phyloP scores from a whole-genome alignment of 306 rosid genomes.

The Cucurbita moschata region DNA sequence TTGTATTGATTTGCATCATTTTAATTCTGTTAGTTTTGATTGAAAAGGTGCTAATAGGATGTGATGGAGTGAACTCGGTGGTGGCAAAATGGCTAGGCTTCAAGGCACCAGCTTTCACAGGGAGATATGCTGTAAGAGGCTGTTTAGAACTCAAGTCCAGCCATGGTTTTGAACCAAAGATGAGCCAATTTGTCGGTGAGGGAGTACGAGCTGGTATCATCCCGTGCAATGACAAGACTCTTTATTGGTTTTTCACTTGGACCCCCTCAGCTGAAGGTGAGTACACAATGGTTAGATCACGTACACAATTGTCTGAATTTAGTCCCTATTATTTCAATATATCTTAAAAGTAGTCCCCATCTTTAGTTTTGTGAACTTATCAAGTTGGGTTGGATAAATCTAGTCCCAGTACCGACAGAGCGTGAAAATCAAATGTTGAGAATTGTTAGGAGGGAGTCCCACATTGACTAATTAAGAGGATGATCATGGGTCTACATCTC shows the following conservation, averaged over 20 bases:
- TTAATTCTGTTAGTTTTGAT: not conserved
- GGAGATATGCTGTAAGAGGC: constrained; percentile 52
- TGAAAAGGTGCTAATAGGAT: constrained; percentile 51
- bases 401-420: not conserved
- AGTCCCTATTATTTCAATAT: not conserved
- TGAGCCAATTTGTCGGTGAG: constrained; percentile 32
- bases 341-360: not conserved
- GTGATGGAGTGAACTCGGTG: constrained; percentile 74
- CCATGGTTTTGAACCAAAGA: constrained; percentile 23
- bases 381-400: not conserved
- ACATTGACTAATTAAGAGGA: too few relatives aligned
- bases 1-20: not conserved
- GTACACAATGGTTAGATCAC: not conserved
- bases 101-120: constrained; percentile 23
- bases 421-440: not conserved
- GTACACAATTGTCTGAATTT: not conserved
- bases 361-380: not conserved
- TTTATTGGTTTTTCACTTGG: constrained; percentile 61
- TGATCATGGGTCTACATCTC: too few relatives aligned
- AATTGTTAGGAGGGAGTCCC: too few relatives aligned
- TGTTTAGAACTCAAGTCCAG: constrained; percentile 1
- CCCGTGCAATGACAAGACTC: constrained; percentile 27
- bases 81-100: constrained; percentile 68
- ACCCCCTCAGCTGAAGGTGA: constrained; percentile 42
- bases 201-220: constrained; percentile 40